Evolutionary conservation across 1,139 yeast species (phyloP), one percentile per base, ranked within the genome.

Genomic region (Hyphopichia fennica): DNA sequence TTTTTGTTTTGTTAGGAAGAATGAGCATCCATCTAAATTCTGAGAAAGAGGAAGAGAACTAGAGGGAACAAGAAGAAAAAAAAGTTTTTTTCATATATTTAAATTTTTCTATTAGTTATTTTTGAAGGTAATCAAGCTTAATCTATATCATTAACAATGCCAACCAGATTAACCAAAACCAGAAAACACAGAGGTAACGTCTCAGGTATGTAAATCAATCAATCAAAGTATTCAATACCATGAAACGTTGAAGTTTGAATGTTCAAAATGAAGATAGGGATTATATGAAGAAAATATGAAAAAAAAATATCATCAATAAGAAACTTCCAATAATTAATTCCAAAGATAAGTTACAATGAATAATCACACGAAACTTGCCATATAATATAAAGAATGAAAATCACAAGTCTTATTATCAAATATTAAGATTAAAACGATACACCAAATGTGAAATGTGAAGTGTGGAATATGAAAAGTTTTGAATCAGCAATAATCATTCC

Each of bases 161-260:
- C 99, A 79, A 90, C 99, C 84, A 90, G 99, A 90, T 85, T 88
- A 74, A 87, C 96, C 71, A 90, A 93, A 81, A 93, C 98, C 80
- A 90, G 99, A 88, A 95, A 93, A 85, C 97, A 89, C 87, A 89
- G 99, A 88, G 99, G 99, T 80, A 85, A 95, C 95, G 98, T 93
- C 79, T 89, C 97, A 74, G 95, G 95, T 87, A 84, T 81, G 90
- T 84, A 61, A n/a, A n/a, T n/a, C n/a, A n/a, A n/a, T n/a, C 23
- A 30, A 20, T 29, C 17, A 16, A 29, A n/a, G 5, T 29, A 27
- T 13, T n/a, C n/a, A 27, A 13, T 27, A 8, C 11, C 19, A 15
- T 27, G n/a, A 27, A 16, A 17, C 34, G 6, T 32, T 15, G 9
- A 37, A n/a, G 14, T 9, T 37, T 11, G 17, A 35, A 7, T 8